Percentiles rank a stretch among this genome's conserved stretches.
phyloP scores from a whole-genome alignment of 805 yeast species.

The Candida lessepsii region DNA sequence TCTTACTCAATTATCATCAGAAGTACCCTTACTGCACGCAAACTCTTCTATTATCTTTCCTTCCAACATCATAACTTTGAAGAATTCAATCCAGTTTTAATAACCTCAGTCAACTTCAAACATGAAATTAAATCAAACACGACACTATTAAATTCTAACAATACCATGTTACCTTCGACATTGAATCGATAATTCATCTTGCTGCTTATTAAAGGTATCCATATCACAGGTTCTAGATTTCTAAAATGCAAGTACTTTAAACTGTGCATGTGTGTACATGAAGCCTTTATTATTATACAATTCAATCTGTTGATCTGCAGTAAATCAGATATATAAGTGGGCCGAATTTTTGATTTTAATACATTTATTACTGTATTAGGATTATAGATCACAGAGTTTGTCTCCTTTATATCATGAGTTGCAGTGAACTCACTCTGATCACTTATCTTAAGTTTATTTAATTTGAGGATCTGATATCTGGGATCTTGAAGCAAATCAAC shows the following conservation, averaged over 20 bases:
- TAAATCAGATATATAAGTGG: neutral
- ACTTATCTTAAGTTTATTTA: conserved; percentile 1
- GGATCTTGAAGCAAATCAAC: neutral
- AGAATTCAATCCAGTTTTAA: neutral
- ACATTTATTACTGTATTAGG: conserved; percentile 1
- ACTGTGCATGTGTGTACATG: neutral
- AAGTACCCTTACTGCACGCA: too few species aligned
- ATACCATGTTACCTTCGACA: neutral
- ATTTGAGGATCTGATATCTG: neutral
- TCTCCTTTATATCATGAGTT: neutral
- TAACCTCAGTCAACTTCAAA: neutral
- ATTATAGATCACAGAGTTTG: conserved; percentile 1
- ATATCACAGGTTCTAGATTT: conserved; percentile 3
- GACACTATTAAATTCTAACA: neutral
- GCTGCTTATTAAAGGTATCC: conserved; percentile 4
- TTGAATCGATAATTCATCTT: neutral
- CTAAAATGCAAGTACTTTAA: conserved; percentile 2
- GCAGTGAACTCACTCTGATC: conserved; percentile 1
- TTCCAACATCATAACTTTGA: neutral
- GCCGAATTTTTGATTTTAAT: neutral
- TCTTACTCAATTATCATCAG: too few species aligned
- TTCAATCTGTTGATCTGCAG: neutral
- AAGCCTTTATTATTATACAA: neutral
- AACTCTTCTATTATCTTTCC: neutral
- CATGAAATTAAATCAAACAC: conserved; percentile 1